These are phyloP conservation scores for Pseudotsuga menziesii DNA, from an alignment of 75 land plant species.

Conservation along the genomic window DNA sequence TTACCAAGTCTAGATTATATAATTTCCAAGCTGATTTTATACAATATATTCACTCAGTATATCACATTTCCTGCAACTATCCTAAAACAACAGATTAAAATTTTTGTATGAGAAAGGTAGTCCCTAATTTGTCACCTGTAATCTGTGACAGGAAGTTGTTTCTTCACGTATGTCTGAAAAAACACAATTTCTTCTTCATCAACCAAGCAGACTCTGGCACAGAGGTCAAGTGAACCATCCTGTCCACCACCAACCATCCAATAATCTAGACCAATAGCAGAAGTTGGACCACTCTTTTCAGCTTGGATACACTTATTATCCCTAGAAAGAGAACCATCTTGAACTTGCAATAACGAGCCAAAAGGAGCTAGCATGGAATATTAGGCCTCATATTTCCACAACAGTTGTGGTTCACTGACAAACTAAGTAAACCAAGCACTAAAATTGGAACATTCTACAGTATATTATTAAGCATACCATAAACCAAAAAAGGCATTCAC, in stretches of 20 bases:
- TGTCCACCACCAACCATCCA: conserved; percentile 92
- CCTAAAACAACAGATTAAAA: not conserved
- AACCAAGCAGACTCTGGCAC: conserved; percentile 72
- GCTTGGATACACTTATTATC: conserved; percentile 3
- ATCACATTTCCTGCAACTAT: not conserved
- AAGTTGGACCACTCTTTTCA: not conserved
- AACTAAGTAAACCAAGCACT: not conserved
- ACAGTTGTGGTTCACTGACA: not conserved
- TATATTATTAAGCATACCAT: conserved; percentile 5
- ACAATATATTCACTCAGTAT: not conserved
- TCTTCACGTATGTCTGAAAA: conserved; percentile 61
- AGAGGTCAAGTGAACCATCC: conserved; percentile 68
- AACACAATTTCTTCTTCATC: conserved; percentile 75
- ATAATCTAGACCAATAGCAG: conserved; percentile 61
- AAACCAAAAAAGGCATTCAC: not conserved
- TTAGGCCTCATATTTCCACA: not conserved
- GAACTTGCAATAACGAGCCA: not conserved
- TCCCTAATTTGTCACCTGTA: conserved; percentile 45
- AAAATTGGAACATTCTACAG: not conserved
- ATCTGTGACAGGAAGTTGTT: conserved; percentile 60
- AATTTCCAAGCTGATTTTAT: not conserved
- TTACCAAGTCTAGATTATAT: not conserved
- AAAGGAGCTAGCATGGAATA: not conserved
- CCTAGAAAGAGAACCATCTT: conserved; percentile 9
- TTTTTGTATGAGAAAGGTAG: not conserved